Conservation (phyloP, 2,329 filamentous ascomycete genomes). For the Passalora sequoiae region DNA sequence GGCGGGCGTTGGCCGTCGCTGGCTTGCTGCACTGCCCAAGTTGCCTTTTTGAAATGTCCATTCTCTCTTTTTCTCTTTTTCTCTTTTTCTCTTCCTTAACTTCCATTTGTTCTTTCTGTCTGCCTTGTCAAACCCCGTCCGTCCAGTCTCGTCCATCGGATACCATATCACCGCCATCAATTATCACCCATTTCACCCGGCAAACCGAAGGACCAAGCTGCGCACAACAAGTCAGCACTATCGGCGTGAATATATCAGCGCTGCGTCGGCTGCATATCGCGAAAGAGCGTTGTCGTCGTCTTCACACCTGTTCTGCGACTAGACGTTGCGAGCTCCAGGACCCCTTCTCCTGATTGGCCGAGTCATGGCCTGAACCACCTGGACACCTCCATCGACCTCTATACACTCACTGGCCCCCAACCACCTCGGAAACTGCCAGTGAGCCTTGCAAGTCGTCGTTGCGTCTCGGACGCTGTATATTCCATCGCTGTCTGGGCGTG, state of each 20-base stretch:
- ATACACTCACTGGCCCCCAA: too few relatives aligned
- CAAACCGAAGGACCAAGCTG: not conserved
- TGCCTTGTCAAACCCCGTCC: not conserved
- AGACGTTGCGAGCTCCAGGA: constrained; percentile 3
- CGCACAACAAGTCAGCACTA: not conserved
- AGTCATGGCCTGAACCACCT: not conserved
- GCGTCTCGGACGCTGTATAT: too few relatives aligned
- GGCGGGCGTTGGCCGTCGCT: constrained; percentile 6
- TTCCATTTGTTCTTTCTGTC: not conserved
- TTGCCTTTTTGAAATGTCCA: not conserved
- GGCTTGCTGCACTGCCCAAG: not conserved
- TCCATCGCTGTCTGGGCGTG: constrained; percentile 1
- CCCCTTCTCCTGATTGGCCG: constrained; percentile 6
- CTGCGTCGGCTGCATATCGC: constrained; percentile 1
- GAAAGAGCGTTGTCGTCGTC: constrained; percentile 9
- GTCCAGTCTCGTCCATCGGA: constrained; percentile 2
- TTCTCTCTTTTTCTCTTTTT: too few relatives aligned
- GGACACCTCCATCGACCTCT: too few relatives aligned
- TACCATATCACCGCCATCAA: constrained; percentile 6
- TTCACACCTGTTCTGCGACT: constrained; percentile 2
- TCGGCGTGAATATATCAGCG: not conserved
- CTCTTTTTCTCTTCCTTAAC: not conserved
- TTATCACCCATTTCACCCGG: not conserved
- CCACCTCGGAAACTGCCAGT: too few relatives aligned
- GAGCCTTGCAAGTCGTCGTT: too few relatives aligned